phyloP scores from a whole-genome alignment of 1,284 basidiomycete genomes.

The Tilletia indica region DNA sequence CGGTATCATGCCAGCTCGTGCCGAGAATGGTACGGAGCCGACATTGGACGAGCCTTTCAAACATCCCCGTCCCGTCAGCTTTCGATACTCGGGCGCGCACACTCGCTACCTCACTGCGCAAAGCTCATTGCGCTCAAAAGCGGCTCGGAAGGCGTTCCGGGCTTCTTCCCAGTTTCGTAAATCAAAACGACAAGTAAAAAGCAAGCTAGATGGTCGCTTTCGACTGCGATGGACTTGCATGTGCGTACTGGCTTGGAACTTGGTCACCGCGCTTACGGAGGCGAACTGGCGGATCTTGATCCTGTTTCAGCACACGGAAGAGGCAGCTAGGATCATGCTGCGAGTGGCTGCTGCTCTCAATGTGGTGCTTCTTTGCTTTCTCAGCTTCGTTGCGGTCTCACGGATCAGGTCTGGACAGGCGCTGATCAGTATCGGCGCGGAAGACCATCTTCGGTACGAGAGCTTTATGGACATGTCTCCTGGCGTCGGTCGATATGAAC shows the following conservation, averaged over 20 bases:
- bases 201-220: no score
- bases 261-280: neutral
- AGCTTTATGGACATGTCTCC: no score
- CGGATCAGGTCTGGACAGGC: no score
- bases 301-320: neutral
- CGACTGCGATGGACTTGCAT: neutral
- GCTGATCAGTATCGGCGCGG: no score
- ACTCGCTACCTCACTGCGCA: neutral
- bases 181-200: no score
- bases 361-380: no score
- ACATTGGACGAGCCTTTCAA: neutral
- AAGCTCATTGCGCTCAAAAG: neutral
- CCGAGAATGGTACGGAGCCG: neutral
- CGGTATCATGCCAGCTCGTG: neutral
- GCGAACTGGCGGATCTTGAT: neutral
- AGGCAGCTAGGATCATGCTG: neutral
- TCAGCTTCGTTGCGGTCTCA: no score
- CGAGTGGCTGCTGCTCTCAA: no score
- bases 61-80: neutral
- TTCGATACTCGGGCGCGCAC: neutral
- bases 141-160: neutral
- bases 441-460: no score
- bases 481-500: no score
- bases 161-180: neutral
- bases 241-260: no score